Percentiles rank a stretch among this genome's conserved stretches.
These are phyloP conservation scores for Piromyces finnis DNA, from an alignment of 192 early-diverging fungal species.

Conservation along the genomic window DNA sequence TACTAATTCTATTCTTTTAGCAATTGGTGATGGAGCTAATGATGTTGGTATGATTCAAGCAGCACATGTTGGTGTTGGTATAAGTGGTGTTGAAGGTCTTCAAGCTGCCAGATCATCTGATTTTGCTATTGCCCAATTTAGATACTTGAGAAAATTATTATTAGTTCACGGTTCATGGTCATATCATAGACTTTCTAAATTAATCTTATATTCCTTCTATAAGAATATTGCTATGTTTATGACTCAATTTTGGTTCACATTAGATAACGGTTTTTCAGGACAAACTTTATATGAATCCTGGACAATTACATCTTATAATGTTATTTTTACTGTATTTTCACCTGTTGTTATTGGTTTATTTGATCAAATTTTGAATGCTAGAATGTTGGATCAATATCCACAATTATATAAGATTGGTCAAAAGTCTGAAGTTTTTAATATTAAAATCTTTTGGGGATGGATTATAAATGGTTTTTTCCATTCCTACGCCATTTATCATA, in stretches of 20 bases:
- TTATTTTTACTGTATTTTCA: conserved; percentile 85
- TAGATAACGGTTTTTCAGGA: conserved; percentile 90
- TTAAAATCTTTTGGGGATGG: conserved; percentile 80
- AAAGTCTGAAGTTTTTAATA: conserved; percentile 49
- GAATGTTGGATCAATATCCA: conserved; percentile 90
- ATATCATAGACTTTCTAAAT: conserved; percentile 83
- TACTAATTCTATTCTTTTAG: conserved; percentile 62
- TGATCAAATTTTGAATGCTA: conserved; percentile 82
- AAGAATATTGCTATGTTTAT: conserved; percentile 97
- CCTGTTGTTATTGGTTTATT: conserved; percentile 95
- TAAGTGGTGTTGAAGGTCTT: conserved; percentile 86
- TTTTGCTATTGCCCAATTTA: conserved; percentile 97
- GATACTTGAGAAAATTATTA: conserved; percentile 82
- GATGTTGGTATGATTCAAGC: conserved; percentile 99
- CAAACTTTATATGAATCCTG: conserved; percentile 94
- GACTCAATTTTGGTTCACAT: conserved; percentile 90
- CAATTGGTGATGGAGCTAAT: conserved; percentile 98
- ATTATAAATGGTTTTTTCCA: conserved; percentile 82
- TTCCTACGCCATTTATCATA: conserved; percentile 66
- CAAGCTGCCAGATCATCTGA: conserved; percentile 93
- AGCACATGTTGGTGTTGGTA: conserved; percentile 58
- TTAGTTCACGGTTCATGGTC: conserved; percentile 96
- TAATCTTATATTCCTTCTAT: conserved; percentile 97
- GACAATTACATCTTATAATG: conserved; percentile 88
- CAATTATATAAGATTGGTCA: conserved; percentile 72